Conservation (phyloP, 1,139 yeast species). For the Geotrichum siamense region DNA sequence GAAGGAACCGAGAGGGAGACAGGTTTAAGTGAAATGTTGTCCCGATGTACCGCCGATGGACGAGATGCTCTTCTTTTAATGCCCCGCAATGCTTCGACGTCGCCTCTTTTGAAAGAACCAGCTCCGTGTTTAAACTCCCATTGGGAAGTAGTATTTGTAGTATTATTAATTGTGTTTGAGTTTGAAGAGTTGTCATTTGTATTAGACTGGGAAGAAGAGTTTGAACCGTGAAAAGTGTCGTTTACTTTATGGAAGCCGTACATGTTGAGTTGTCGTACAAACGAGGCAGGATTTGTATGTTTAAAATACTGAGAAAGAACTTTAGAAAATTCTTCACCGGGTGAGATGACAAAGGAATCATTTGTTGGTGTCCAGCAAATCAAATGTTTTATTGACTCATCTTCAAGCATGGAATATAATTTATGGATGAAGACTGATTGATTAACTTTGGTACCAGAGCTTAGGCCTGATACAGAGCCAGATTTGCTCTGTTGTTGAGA, state of each 20-base stretch:
- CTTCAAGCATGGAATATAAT: conserved; percentile 53
- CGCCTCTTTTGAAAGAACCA: conserved; percentile 56
- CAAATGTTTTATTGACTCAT: conserved; percentile 42
- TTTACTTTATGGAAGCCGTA: conserved; percentile 87
- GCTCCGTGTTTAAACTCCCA: conserved; percentile 91
- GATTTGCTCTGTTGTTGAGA: conserved; percentile 2
- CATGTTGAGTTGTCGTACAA: conserved; percentile 94
- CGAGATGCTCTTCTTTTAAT: conserved; percentile 58
- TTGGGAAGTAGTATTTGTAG: conserved; percentile 27
- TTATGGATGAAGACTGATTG: conserved; percentile 57
- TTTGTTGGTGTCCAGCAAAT: conserved; percentile 74
- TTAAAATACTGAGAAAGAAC: conserved; percentile 88
- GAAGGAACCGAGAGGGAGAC: conserved; percentile 29
- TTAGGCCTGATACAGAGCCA: conserved; percentile 5
- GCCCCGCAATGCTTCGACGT: conserved; percentile 53
- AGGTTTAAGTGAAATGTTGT: conserved; percentile 28
- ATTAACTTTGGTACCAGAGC: conserved; percentile 27
- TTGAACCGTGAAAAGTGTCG: conserved; percentile 28
- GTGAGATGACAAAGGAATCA: conserved; percentile 40
- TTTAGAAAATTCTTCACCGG: conserved; percentile 40
- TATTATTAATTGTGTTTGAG: conserved; percentile 3
- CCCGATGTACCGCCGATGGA: conserved; percentile 31
- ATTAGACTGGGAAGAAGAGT: conserved; percentile 7
- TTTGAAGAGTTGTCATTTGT: conserved; percentile 19
- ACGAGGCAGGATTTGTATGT: conserved; percentile 89